A percentile compares a stretch with the other conserved stretches of the same genome.
These are phyloP conservation scores for Tripterygium wilfordii DNA, from an alignment of 177 flowering plant species.

Conservation along the genomic window DNA sequence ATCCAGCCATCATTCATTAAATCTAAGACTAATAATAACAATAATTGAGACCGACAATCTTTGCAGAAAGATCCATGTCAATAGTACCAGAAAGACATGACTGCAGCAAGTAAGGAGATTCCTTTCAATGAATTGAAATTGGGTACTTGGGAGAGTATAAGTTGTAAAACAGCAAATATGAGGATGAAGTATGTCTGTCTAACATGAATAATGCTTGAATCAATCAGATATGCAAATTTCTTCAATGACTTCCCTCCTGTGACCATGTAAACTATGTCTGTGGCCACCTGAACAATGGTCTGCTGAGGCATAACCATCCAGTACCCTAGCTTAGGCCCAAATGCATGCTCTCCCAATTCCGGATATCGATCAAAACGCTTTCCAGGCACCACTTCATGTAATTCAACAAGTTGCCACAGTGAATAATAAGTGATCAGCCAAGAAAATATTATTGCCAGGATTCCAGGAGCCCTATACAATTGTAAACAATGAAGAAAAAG, in stretches of 20 bases:
- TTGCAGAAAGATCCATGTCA: neutral
- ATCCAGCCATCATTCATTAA: too few species aligned
- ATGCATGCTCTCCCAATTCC: slow-evolving; percentile 40
- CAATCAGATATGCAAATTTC: slow-evolving; percentile 22
- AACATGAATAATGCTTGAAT: slow-evolving; percentile 20
- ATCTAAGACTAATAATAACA: neutral
- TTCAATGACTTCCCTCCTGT: slow-evolving; percentile 33
- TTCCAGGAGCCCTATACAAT: slow-evolving; percentile 36
- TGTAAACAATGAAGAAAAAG: neutral
- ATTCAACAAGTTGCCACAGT: slow-evolving; percentile 46
- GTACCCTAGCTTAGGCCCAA: slow-evolving; percentile 39
- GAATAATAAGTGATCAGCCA: slow-evolving; percentile 43
- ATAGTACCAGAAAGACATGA: slow-evolving; percentile 38
- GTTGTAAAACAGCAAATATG: slow-evolving; percentile 33
- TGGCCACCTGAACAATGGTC: slow-evolving; percentile 25
- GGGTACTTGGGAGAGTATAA: slow-evolving; percentile 42
- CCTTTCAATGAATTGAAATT: slow-evolving; percentile 36
- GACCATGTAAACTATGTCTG: slow-evolving; percentile 33
- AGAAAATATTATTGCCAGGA: slow-evolving; percentile 20
- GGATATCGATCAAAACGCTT: slow-evolving; percentile 39
- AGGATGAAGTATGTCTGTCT: slow-evolving; percentile 30
- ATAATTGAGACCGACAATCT: neutral
- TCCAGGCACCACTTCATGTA: slow-evolving; percentile 45
- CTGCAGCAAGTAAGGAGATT: slow-evolving; percentile 38
- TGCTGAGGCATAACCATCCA: slow-evolving; percentile 46